phyloP scores from a whole-genome alignment of 805 yeast species.

The Monosporozyma solicola region DNA sequence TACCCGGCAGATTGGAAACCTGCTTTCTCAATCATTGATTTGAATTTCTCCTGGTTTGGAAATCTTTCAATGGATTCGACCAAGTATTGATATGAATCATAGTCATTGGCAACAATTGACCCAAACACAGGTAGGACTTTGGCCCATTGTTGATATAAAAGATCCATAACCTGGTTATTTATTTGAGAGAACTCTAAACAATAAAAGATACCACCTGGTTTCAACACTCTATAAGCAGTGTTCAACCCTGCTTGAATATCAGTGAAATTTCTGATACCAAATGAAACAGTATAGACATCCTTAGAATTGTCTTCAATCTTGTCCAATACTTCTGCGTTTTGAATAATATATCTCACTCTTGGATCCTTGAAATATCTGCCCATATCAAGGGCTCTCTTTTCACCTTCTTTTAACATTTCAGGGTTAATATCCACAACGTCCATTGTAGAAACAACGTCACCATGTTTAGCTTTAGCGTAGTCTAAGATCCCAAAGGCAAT shows the following conservation, averaged over 20 bases:
- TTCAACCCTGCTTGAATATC: constrained; percentile 86
- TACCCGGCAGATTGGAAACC: constrained; percentile 93
- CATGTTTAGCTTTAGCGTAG: constrained; percentile 72
- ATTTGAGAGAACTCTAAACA: constrained; percentile 94
- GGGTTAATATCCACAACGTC: constrained; percentile 91
- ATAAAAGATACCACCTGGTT: constrained; percentile 97
- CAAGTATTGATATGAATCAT: constrained; percentile 91
- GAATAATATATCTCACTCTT: constrained; percentile 74
- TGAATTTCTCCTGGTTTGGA: constrained; percentile 88
- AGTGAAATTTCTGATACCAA: constrained; percentile 96
- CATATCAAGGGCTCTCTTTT: constrained; percentile 55
- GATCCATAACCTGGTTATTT: constrained; percentile 64
- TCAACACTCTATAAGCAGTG: constrained; percentile 91
- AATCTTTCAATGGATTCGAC: constrained; percentile 90
- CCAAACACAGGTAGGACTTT: constrained; percentile 89
- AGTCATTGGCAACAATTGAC: constrained; percentile 87
- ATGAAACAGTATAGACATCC: constrained; percentile 93
- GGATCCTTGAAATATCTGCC: constrained; percentile 43
- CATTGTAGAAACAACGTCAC: constrained; percentile 72
- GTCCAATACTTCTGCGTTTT: constrained; percentile 87
- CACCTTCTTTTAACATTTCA: constrained; percentile 93
- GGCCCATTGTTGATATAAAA: constrained; percentile 79
- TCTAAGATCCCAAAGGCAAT: constrained; percentile 92
- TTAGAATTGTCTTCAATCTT: constrained; percentile 76
- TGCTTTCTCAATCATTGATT: constrained; percentile 85